Percentiles rank a stretch among this genome's conserved stretches.
Conservation (phyloP, 257 asterid genomes). For the Salvia splendens region DNA sequence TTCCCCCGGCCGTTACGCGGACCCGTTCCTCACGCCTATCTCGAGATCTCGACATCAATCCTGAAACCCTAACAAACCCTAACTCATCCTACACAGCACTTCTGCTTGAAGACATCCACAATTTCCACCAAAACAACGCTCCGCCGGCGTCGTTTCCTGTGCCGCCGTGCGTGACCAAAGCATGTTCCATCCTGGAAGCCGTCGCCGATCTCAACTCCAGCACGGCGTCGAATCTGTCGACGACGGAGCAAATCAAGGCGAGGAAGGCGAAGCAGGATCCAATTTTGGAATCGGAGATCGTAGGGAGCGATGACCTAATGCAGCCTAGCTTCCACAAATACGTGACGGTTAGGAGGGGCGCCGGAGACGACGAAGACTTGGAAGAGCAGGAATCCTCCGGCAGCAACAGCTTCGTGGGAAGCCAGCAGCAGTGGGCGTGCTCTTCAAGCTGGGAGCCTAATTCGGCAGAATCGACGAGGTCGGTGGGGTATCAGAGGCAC, state of each 20-base stretch:
- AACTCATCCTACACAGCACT: slow-evolving; percentile 70
- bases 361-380: slow-evolving; percentile 41
- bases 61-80: slow-evolving; percentile 57
- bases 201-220: slow-evolving; percentile 94
- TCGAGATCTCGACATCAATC: slow-evolving; percentile 68
- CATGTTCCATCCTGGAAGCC: slow-evolving; percentile 90
- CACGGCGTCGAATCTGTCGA: background rate
- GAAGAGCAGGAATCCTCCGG: slow-evolving; percentile 89
- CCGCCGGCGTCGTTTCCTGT: slow-evolving; percentile 45
- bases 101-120: slow-evolving; percentile 88
- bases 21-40: slow-evolving; percentile 77
- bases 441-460: slow-evolving; percentile 80
- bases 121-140: slow-evolving; percentile 80
- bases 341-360: slow-evolving; percentile 79
- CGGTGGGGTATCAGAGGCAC: slow-evolving; percentile 40
- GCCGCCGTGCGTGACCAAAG: slow-evolving; percentile 85
- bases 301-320: slow-evolving; percentile 62
- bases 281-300: slow-evolving; percentile 75
- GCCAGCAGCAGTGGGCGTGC: slow-evolving; percentile 57
- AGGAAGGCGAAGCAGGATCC: too few relatives aligned
- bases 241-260: too few relatives aligned
- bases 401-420: slow-evolving; percentile 66
- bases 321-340: slow-evolving; percentile 85
- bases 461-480: slow-evolving; percentile 64
- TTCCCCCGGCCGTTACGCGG: slow-evolving; percentile 52